These are phyloP conservation scores for Ascochyta pisi DNA, from an alignment of 2,329 filamentous ascomycete species.

Conservation along the genomic window DNA sequence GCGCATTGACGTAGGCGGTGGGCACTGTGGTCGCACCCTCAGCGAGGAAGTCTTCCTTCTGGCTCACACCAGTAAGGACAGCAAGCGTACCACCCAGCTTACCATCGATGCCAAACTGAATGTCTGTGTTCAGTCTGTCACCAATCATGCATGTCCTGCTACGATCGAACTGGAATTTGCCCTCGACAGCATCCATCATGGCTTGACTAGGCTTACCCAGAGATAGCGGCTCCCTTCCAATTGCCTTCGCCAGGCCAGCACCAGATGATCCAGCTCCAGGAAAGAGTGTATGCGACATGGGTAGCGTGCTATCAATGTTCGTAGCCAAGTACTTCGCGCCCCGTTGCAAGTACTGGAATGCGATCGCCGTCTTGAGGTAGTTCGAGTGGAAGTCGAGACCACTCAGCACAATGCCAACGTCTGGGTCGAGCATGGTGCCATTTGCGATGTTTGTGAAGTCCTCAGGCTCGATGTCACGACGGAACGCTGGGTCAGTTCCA, in stretches of 20 bases:
- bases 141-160: slow-evolving; percentile 92
- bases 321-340: slow-evolving; percentile 91
- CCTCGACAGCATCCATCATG: slow-evolving; percentile 99
- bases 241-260: slow-evolving; percentile 73
- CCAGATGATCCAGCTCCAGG: slow-evolving; percentile 87
- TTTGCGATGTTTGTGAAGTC: slow-evolving; percentile 80
- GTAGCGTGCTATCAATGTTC: slow-evolving; percentile 89
- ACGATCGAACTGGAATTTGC: slow-evolving; percentile 89
- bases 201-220: slow-evolving; percentile 96
- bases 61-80: slow-evolving; percentile 87
- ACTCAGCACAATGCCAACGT: slow-evolving; percentile 87
- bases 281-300: slow-evolving; percentile 81
- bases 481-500: slow-evolving; percentile 80
- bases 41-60: slow-evolving; percentile 82
- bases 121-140: slow-evolving; percentile 92
- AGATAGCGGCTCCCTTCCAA: slow-evolving; percentile 71
- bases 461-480: slow-evolving; percentile 77
- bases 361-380: slow-evolving; percentile 88
- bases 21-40: slow-evolving; percentile 74
- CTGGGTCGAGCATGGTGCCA: slow-evolving; percentile 78
- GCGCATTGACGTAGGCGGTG: slow-evolving; percentile 80
- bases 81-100: slow-evolving; percentile 88
- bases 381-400: slow-evolving; percentile 95
- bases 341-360: slow-evolving; percentile 81
- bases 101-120: slow-evolving; percentile 91